Base-by-base conservation (phyloP, 495 filamentous ascomycete genomes). In the Penicillium herquei region DNA sequence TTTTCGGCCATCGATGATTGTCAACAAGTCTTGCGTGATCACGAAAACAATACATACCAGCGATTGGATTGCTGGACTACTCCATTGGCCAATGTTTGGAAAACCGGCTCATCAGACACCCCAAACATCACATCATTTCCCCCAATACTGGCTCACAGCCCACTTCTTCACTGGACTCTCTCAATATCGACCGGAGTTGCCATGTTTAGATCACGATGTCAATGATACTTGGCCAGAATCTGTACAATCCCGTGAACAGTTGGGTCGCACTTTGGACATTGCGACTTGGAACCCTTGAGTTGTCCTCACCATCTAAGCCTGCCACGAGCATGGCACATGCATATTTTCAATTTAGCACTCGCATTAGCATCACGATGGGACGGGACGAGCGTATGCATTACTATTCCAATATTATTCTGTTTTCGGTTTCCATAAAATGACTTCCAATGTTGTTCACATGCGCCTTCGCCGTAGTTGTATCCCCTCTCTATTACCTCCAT, bases 1-100 rank as follows among this genome's bases (percentile, higher is more conserved):
- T 91, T 49, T 81, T 88, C 62, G 89, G 88, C n/a, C 88, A 92
- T 73, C 80, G 85, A 58, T 82, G 67, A 77, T 55, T 10, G 21
- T 50, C 30, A 30, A 11, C 6, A 3, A 35, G n/a, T 3, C 26
- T 13, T 31, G 18, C 33, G 14, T 12, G 45, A 44, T 44, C 18
- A 30, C 18, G 16, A 7, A 13, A 9, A 44, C 7, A 3, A 26
- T 21, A 44, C 41, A 44, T 11, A 44, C 26, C 16, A 26, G 13
- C 7, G 16, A 11, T 30, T 26, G 17, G 7, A 21, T 10, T 21
- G 45, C 30, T 32, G 17, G 45, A 30, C 6, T 0, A 12, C 16
- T 21, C n/a, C n/a, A 12, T 49, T 49, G 3, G 31, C 31, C 14
- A 17, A 9, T 46, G 10, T 14, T 7, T 31, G 43, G 26, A 6